Percentiles rank a stretch among this genome's conserved stretches.
phyloP scores from a whole-genome alignment of 2,329 filamentous ascomycete species.

The Sclerotinia borealis region DNA sequence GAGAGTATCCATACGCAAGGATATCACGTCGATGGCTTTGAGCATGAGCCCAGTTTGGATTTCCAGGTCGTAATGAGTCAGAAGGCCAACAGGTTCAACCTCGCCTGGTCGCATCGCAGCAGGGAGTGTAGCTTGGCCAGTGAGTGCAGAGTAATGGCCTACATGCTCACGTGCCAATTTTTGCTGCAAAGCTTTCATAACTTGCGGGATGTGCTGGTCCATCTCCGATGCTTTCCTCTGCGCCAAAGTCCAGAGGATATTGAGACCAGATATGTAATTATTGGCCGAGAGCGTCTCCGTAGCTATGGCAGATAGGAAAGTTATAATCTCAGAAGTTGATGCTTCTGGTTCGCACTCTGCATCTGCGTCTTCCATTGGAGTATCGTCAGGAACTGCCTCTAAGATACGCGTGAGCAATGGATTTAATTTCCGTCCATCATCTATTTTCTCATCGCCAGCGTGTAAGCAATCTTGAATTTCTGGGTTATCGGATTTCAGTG shows the following conservation, averaged over 20 bases:
- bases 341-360: constrained; percentile 79
- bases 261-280: constrained; percentile 83
- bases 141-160: constrained; percentile 59
- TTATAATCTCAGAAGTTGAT: constrained; percentile 79
- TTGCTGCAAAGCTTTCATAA: constrained; percentile 90
- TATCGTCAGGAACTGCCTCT: constrained; percentile 78
- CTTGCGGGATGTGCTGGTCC: constrained; percentile 76
- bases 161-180: constrained; percentile 95
- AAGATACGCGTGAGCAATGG: constrained; percentile 77
- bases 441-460: constrained; percentile 60
- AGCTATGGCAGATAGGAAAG: constrained; percentile 76
- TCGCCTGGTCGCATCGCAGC: constrained; percentile 37
- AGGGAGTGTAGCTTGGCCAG: constrained; percentile 41
- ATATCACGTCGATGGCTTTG: constrained; percentile 90
- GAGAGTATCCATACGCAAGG: constrained; percentile 84
- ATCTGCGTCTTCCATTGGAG: constrained; percentile 67
- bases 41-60: constrained; percentile 88
- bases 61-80: constrained; percentile 73
- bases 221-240: constrained; percentile 80
- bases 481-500: constrained; percentile 77
- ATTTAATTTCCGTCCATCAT: constrained; percentile 64
- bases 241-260: constrained; percentile 87
- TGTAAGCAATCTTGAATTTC: constrained; percentile 94
- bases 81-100: constrained; percentile 47
- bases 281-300: constrained; percentile 78